Conservation (phyloP, 345 rosid genomes). For the Citrus cavaleriei region DNA sequence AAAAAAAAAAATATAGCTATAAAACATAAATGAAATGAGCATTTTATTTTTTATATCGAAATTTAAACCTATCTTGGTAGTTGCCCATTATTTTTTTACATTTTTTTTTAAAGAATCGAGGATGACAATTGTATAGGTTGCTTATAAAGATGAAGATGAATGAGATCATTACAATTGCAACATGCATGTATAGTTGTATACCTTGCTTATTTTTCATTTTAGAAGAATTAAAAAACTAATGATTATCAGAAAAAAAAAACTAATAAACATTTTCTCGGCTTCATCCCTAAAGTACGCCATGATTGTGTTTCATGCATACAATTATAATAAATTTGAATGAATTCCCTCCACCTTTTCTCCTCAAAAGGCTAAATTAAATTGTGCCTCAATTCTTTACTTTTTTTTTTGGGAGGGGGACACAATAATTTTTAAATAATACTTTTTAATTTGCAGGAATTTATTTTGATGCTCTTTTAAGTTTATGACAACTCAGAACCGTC, state of each 20-base stretch:
- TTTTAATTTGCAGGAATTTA: not conserved
- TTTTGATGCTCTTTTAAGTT: not conserved
- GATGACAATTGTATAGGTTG: not conserved
- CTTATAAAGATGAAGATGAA: not conserved
- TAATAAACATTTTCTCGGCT: not conserved
- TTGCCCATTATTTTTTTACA: not conserved
- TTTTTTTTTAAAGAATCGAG: not conserved
- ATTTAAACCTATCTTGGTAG: too few species aligned
- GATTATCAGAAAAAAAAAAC: too few species aligned
- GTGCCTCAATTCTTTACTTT: not conserved
- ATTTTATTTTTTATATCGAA: too few species aligned
- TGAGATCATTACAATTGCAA: not conserved
- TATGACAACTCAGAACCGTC: not conserved
- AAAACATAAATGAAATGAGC: too few species aligned
- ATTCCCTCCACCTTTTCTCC: not conserved
- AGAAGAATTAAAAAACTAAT: too few species aligned
- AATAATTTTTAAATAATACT: not conserved
- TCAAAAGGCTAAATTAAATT: not conserved
- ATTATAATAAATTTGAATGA: not conserved
- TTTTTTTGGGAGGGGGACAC: not conserved
- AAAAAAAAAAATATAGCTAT: too few species aligned
- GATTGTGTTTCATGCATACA: not conserved
- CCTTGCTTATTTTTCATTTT: not conserved
- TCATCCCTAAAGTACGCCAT: not conserved
- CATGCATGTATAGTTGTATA: too few species aligned